phyloP scores from a whole-genome alignment of 1,139 yeast species.

The Chernovozyma sophiae-reginae region DNA sequence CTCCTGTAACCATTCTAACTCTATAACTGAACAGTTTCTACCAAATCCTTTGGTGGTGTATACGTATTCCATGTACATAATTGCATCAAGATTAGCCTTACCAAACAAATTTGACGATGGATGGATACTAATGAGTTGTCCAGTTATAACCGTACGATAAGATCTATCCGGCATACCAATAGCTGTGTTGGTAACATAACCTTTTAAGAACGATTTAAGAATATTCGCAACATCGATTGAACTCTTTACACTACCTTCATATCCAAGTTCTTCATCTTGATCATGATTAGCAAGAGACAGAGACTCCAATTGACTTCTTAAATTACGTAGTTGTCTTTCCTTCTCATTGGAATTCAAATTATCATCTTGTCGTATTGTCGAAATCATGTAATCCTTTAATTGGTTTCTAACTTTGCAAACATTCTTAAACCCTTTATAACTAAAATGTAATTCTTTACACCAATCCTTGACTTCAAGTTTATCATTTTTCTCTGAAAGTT shows the following conservation, averaged over 20 bases:
- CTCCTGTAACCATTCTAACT: conserved; percentile 82
- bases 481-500: conserved; percentile 37
- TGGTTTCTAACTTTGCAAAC: conserved; percentile 75
- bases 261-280: conserved; percentile 14
- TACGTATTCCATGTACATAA: conserved; percentile 92
- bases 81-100: conserved; percentile 68
- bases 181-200: conserved; percentile 83
- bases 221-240: conserved; percentile 50
- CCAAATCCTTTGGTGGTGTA: conserved; percentile 93
- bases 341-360: conserved; percentile 23
- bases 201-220: conserved; percentile 73
- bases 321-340: conserved; percentile 22
- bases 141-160: conserved; percentile 76
- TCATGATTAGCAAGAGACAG: too few species aligned
- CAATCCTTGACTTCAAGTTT: conserved; percentile 58
- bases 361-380: conserved; percentile 40
- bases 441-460: conserved; percentile 78
- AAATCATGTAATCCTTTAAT: conserved; percentile 63
- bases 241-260: conserved; percentile 16
- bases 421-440: conserved; percentile 74
- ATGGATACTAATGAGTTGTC: conserved; percentile 80
- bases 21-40: conserved; percentile 78
- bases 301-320: conserved; percentile 23
- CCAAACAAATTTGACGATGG: conserved; percentile 92
- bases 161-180: conserved; percentile 94